Conservation (phyloP, 345 rosid species). For the Ceriops zippeliana region DNA sequence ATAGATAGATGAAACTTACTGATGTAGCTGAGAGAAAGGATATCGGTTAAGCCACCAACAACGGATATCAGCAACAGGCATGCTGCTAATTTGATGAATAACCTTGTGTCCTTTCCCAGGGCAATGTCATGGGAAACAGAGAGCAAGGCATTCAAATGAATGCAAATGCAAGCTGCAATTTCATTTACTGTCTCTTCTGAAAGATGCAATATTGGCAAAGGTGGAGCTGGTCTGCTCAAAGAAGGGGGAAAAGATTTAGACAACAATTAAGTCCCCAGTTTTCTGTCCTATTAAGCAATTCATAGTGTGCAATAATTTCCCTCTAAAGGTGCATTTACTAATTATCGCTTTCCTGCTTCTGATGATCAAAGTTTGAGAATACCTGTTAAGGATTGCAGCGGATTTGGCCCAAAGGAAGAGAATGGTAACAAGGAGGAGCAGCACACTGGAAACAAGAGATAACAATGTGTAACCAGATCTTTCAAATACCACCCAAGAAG, state of each 20-base stretch:
- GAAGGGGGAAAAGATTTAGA: background rate
- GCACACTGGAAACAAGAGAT: conserved; percentile 80
- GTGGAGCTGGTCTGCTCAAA: conserved; percentile 79
- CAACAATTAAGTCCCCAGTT: background rate
- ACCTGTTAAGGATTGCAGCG: conserved; percentile 89
- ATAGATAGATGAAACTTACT: conserved; percentile 42
- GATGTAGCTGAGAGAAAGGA: conserved; percentile 64
- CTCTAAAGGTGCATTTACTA: background rate
- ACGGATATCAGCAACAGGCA: conserved; percentile 58
- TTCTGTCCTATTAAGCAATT: background rate
- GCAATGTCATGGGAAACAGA: conserved; percentile 68
- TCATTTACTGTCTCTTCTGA: conserved; percentile 62
- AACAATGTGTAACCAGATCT: conserved; percentile 78
- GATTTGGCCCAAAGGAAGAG: conserved; percentile 97
- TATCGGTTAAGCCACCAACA: conserved; percentile 64
- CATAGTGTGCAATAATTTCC: background rate
- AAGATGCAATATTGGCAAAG: conserved; percentile 68
- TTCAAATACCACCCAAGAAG: conserved; percentile 89
- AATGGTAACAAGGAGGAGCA: conserved; percentile 69
- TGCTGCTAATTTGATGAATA: conserved; percentile 56
- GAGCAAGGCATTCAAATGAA: conserved; percentile 52
- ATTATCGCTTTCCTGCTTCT: background rate
- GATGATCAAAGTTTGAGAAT: conserved; percentile 12
- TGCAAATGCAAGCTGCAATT: conserved; percentile 41
- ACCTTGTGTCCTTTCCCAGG: conserved; percentile 61